Percentiles rank a stretch among this genome's conserved stretches.
Conservation (phyloP, 139 green algal genomes). For the Haematococcus sp. region DNA sequence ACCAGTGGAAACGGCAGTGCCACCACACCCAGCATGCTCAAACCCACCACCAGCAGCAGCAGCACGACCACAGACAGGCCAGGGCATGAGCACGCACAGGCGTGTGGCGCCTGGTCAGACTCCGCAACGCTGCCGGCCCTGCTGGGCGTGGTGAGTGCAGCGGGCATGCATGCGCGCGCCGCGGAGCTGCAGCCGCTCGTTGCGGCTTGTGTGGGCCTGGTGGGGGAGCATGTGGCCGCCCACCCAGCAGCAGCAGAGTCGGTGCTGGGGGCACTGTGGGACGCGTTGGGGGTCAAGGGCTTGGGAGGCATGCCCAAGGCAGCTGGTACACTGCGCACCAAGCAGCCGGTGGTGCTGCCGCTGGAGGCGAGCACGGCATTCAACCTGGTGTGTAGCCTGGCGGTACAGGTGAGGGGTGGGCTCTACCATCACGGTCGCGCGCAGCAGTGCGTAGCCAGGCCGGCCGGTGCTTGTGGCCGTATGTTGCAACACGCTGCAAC, state of each 20-base stretch:
- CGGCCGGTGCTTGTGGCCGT: too few species aligned
- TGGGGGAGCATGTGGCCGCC: constrained; percentile 28
- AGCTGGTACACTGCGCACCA: not conserved
- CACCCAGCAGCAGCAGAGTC: constrained; percentile 11
- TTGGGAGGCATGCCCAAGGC: not conserved
- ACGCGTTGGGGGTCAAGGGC: constrained; percentile 31
- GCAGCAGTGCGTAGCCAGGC: not conserved
- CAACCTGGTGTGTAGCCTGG: constrained; percentile 19
- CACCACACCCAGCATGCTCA: too few species aligned
- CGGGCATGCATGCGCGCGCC: constrained; percentile 27
- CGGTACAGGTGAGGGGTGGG: constrained; percentile 15
- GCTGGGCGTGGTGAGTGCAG: constrained; percentile 25
- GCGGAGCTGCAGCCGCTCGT: constrained; percentile 35
- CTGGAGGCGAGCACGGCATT: constrained; percentile 21
- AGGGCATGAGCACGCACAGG: not conserved
- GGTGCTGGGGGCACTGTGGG: constrained; percentile 35
- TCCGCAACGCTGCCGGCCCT: constrained; percentile 6
- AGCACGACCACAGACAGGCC: not conserved
- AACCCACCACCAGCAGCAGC: not conserved
- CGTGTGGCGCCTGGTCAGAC: not conserved
- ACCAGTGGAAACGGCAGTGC: too few species aligned
- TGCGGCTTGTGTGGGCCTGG: constrained; percentile 26
- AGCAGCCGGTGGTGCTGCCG: constrained; percentile 6
- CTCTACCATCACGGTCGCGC: not conserved
- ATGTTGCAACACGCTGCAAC: too few species aligned